Percentiles rank a stretch among this genome's conserved stretches.
These are phyloP conservation scores for Dioscorea zingiberensis DNA, from an alignment of 106 monocot species.

Conservation along the genomic window DNA sequence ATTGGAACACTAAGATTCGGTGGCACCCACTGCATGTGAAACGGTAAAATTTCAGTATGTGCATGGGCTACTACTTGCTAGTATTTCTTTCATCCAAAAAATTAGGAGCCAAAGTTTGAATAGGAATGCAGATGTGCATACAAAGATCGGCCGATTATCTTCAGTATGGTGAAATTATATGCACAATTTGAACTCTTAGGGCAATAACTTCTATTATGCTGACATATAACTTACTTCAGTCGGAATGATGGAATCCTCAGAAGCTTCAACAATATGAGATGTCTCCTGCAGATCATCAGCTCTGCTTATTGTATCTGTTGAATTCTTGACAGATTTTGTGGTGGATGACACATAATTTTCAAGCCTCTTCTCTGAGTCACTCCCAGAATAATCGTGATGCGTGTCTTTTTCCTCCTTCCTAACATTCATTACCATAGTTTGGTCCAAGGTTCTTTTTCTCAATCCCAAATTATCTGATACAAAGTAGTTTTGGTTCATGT, in stretches of 20 bases:
- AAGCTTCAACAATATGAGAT: conserved; percentile 34
- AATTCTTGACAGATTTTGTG: conserved; percentile 26
- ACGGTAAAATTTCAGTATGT: not conserved
- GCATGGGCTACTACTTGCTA: not conserved
- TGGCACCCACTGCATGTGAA: conserved; percentile 61
- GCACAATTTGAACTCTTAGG: not conserved
- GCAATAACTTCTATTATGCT: not conserved
- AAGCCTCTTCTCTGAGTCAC: conserved; percentile 33
- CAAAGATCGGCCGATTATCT: too few relatives aligned
- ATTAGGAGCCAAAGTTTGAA: too few relatives aligned
- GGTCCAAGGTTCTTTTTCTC: conserved; percentile 26
- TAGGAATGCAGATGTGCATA: too few relatives aligned
- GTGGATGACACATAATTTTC: conserved; percentile 24
- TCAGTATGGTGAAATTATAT: not conserved
- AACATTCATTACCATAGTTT: conserved; percentile 12
- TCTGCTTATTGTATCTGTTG: conserved; percentile 10
- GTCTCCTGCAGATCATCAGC: conserved; percentile 13
- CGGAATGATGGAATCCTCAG: conserved; percentile 34
- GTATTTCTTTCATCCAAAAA: not conserved
- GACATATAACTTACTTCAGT: conserved; percentile 46
- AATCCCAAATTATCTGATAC: conserved; percentile 30
- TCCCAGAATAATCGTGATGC: conserved; percentile 22
- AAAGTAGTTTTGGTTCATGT: conserved; percentile 12
- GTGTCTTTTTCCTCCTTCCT: conserved; percentile 1
- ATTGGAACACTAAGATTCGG: conserved; percentile 77